Evolutionary conservation across 2,329 filamentous ascomycete species (phyloP).

Genomic region (Colletotrichum sp.): DNA sequence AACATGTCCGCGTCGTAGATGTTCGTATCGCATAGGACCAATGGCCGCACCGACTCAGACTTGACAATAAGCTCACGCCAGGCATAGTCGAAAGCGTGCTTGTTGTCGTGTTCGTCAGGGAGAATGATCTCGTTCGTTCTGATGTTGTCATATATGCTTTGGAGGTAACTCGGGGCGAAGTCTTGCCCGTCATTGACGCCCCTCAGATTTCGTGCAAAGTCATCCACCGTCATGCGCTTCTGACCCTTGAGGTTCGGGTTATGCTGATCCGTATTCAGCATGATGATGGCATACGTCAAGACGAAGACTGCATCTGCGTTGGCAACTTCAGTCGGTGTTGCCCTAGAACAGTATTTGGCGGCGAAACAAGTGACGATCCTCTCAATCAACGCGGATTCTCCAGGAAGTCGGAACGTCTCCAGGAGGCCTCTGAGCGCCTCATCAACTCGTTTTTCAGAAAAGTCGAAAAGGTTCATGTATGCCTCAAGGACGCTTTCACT

Average conservation of each 20-base stretch:
- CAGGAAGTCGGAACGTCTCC: constrained; percentile 90
- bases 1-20: constrained; percentile 99
- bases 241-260: constrained; percentile 84
- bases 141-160: constrained; percentile 90
- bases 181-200: constrained; percentile 87
- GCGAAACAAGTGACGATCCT: constrained; percentile 88
- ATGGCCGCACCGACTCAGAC: constrained; percentile 73
- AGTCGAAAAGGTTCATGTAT: constrained; percentile 89
- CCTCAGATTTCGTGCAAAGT: constrained; percentile 88
- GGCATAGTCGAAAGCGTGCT: constrained; percentile 94
- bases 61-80: constrained; percentile 95
- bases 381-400: constrained; percentile 91
- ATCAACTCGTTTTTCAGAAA: constrained; percentile 83
- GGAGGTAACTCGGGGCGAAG: constrained; percentile 82
- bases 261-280: constrained; percentile 96
- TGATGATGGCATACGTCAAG: constrained; percentile 93
- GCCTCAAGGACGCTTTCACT: constrained; percentile 85
- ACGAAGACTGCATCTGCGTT: constrained; percentile 90
- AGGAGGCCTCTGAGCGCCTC: constrained; percentile 88
- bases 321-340: constrained; percentile 74
- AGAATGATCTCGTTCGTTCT: constrained; percentile 93
- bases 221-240: constrained; percentile 82
- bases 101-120: constrained; percentile 95
- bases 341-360: constrained; percentile 78
- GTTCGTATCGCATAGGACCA: constrained; percentile 86